Base-by-base conservation (phyloP, 176 grass and related monocot genomes). In the Triticum monococcum region DNA sequence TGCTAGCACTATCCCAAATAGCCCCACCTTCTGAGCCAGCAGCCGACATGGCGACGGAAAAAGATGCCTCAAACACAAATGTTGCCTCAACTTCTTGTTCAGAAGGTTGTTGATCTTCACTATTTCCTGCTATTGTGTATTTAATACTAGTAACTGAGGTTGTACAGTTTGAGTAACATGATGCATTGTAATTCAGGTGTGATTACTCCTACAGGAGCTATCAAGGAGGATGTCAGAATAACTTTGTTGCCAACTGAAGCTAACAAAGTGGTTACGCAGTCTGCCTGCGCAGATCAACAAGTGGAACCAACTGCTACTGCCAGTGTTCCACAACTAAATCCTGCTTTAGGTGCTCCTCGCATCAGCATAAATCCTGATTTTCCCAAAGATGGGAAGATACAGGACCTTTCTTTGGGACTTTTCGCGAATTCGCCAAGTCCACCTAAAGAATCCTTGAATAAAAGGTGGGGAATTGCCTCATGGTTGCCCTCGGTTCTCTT, bases 1-100 rank as follows among this genome's bases (percentile, higher is more conserved):
- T 93, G 54, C 80, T 87, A 14, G 86, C 81, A 13, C 67, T 93
- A 64, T 86, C 87, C n/a, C 69, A 75, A 85, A 72, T 54, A 32
- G 8, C 61, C 60, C 25, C 48, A 36, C 60, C 26, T 81, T 80
- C 18, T 81, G 75, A 81, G 48, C 36, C 57, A 57, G 22, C 71
- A 8, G 20, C 14, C 12, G 12, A 81, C 5, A 87, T 52, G 41
- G 78, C 12, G 43, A 33, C 59, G 22, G 68, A 74, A 23, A 81
- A 84, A 75, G 36, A 85, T 66, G 50, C 40, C 5, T 75, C 79
- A 48, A 73, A 74, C 65, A 52, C 45, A 68, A 67, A 95, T 81
- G 75, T 50, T 30, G 43, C 67, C 52, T 81, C 89, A 33, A 82
- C 52, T 61, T 87, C 84, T 78, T 80, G 31, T 89, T 78, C 77